Conservation (phyloP, 148 eudicot genomes). For the Rheum nobile region DNA sequence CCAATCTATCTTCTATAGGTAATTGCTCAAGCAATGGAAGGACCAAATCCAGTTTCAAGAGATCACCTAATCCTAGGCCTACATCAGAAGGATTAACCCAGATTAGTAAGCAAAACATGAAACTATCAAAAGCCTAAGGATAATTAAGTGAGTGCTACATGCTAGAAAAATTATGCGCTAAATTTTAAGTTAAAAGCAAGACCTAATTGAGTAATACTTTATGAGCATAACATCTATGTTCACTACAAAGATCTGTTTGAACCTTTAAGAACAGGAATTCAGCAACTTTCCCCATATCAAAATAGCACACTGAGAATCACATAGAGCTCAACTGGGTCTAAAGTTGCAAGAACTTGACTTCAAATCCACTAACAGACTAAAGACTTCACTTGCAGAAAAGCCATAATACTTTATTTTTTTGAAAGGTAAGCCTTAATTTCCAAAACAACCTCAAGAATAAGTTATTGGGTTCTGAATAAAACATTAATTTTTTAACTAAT, state of each 20-base stretch:
- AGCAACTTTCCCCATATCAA: not conserved
- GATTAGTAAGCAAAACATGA: not conserved
- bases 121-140: not conserved
- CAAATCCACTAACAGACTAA: too few species aligned
- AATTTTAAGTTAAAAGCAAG: too few species aligned
- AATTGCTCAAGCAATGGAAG: constrained; percentile 58
- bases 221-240: too few species aligned
- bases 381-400: too few species aligned
- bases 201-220: too few species aligned
- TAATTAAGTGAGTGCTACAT: not conserved
- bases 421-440: too few species aligned
- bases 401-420: too few species aligned
- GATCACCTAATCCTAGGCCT: constrained; percentile 95
- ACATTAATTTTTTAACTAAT: not conserved
- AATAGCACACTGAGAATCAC: not conserved
- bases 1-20: constrained; percentile 56
- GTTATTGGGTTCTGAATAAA: not conserved
- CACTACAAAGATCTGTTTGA: not conserved
- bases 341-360: too few species aligned
- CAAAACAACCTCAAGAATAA: not conserved
- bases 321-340: too few species aligned
- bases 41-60: constrained; percentile 78
- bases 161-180: not conserved
- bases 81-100: not conserved
- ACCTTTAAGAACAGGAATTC: not conserved